Evolutionary conservation across 192 early-diverging fungal species (phyloP), one percentile per base, ranked within the genome.

Genomic region (Dimargaris cristalligena): DNA sequence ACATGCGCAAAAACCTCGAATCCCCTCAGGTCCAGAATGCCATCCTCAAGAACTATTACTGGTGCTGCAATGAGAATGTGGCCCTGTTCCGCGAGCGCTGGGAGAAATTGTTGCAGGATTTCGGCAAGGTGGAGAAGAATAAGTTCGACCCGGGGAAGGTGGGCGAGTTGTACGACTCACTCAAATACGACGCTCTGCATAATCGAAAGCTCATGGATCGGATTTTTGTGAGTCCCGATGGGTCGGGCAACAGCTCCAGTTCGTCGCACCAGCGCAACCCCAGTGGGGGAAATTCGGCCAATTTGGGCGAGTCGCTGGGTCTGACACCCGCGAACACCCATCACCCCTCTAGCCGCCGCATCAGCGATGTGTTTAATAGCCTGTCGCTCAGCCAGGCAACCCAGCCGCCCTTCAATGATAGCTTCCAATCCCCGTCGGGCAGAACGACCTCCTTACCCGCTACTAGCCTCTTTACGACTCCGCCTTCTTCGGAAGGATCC

Each of bases 181-280:
- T 95, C 25, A 98, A 98, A 63, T 95, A 92, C 62, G 94, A 98
- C 62, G 83, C 93, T n/a, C 66, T 98, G 46, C 94, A 98, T 64
- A 98, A 98, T 65, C 81, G 94, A 23, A 66, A 71, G 30, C 94
- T 93, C 64, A 61, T 91, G 26, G 83, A 91, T 46, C 78, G 76
- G 52, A 85, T 80, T 44, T 86, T 84, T 63, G 71, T 72, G 22
- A 34, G 33, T n/a, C 55, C 30, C 55, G 55, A 57, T 4, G n/a
- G 25, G 8, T 26, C 23, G 30, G 23, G 20, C 23, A 25, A 18
- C 1, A 20, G 74, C 74, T 45, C 65, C 58, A 29, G 51, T 68
- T 0, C 57, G 32, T 31, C 18, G 28, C 58, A 20, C 18, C n/a
- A n/a, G n/a, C n/a, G n/a, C n/a, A n/a, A n/a, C n/a, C n/a, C n/a